Evolutionary conservation across 305 asterid genomes (phyloP).

Genomic region (Nicotiana rustica): DNA sequence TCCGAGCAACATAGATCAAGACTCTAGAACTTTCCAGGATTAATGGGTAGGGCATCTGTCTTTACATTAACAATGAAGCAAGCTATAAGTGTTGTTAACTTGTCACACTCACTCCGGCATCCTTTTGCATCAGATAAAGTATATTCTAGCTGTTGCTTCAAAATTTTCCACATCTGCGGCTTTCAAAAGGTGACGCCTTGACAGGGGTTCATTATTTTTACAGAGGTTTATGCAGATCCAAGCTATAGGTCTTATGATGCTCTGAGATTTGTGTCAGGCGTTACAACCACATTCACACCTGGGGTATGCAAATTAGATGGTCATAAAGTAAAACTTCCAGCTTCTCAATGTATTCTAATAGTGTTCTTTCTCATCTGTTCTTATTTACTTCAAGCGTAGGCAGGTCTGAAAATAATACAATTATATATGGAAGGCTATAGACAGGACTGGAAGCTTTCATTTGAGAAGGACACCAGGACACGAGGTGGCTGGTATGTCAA

Average conservation of each 20-base stretch:
- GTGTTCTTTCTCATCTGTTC: neutral
- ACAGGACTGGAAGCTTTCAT: conserved; percentile 95
- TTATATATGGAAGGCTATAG: conserved; percentile 87
- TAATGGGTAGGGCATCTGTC: neutral
- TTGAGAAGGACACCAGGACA: conserved; percentile 91
- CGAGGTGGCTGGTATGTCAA: conserved; percentile 90
- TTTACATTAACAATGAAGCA: neutral
- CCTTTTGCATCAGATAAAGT: neutral
- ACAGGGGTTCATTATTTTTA: conserved; percentile 40
- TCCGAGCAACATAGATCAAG: neutral
- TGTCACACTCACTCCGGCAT: neutral
- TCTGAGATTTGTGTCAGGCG: conserved; percentile 78
- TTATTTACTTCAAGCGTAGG: conserved; percentile 45
- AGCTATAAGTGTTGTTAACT: neutral
- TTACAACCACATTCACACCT: conserved; percentile 81
- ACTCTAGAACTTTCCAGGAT: neutral
- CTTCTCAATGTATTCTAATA: neutral
- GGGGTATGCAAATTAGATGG: conserved; percentile 59
- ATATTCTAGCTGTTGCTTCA: neutral
- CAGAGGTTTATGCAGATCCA: conserved; percentile 96
- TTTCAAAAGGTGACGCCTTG: neutral
- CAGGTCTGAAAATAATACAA: conserved; percentile 83
- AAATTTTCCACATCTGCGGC: neutral
- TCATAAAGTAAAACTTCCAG: neutral
- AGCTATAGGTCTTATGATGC: conserved; percentile 80